Percentiles rank a stretch among this genome's conserved stretches.
Evolutionary conservation across 1,139 yeast species (phyloP).

Genomic region (Yamadazyma diospyri): DNA sequence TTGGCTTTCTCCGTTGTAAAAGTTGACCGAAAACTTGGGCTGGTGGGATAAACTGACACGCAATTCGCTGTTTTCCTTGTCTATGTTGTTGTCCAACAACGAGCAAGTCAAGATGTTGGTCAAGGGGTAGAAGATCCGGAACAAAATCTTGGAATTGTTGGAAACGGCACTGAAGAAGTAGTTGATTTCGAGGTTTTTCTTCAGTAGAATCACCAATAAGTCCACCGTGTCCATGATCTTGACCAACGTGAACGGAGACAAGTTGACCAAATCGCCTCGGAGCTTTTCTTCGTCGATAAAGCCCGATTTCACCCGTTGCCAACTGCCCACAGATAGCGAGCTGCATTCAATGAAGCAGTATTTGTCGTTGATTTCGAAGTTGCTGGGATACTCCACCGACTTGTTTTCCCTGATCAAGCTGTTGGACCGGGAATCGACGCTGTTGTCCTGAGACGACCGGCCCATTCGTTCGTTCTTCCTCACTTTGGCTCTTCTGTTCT

Average conservation of each 20-base stretch:
- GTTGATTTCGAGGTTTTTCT: slow-evolving; percentile 66
- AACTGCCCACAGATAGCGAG: slow-evolving; percentile 68
- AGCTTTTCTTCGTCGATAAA: slow-evolving; percentile 40
- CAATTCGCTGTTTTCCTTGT: slow-evolving; percentile 46
- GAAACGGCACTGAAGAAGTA: slow-evolving; percentile 71
- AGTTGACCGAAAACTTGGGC: slow-evolving; percentile 76
- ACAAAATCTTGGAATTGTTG: slow-evolving; percentile 61
- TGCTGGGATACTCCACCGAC: slow-evolving; percentile 7
- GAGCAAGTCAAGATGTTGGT: slow-evolving; percentile 45
- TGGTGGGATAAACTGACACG: slow-evolving; percentile 51
- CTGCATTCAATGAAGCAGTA: slow-evolving; percentile 66
- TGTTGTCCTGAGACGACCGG: slow-evolving; percentile 9
- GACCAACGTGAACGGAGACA: slow-evolving; percentile 64
- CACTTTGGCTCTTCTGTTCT: slow-evolving; percentile 81
- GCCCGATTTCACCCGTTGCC: slow-evolving; percentile 76
- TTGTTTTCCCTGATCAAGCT: slow-evolving; percentile 16
- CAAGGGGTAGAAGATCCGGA: slow-evolving; percentile 67
- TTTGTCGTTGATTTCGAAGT: slow-evolving; percentile 54
- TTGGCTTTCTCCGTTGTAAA: slow-evolving; percentile 48
- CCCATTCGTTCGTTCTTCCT: slow-evolving; percentile 55
- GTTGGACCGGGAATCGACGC: slow-evolving; percentile 21
- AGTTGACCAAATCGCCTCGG: slow-evolving; percentile 47
- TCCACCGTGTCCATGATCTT: slow-evolving; percentile 65
- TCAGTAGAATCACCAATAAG: slow-evolving; percentile 61
- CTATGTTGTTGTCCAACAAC: slow-evolving; percentile 44